Evolutionary conservation across 2,329 filamentous ascomycete genomes (phyloP), one percentile per base, ranked within the genome.

Genomic region (Penicillium expansum): DNA sequence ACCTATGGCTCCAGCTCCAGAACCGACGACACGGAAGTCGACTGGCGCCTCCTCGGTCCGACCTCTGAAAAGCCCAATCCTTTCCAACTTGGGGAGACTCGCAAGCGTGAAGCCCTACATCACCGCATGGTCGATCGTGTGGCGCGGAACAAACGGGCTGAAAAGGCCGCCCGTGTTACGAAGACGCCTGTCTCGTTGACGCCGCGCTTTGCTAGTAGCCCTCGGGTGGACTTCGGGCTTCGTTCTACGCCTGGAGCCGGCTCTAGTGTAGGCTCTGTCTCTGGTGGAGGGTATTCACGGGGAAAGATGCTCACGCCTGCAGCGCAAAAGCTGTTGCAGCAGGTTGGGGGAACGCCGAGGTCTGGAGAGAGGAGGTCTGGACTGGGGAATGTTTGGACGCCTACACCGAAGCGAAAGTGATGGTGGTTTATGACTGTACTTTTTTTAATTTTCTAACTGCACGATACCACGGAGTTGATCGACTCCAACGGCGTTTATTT

Each of bases 51-150:
- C 62, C 65, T 77, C 33, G 78, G 80, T n/a, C 63, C 67, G 30
- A 67, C 62, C 50, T 76, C 79, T 51, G 69, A 71, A 32, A 84
- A 83, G 1, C 86, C 86, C 0, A 95, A 89, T 62, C 92, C 91
- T 0, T 97, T 97, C 74, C 86, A 85, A 56, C 83, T 97, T 45
- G 82, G 86, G 61, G 86, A 91, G 53, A 86, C 88, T 52, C 86
- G 90, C 52, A 85, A 83, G 60, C 82, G 93, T 37, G 94, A 97
- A 76, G 86, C 85, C 35, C 77, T 97, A 29, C 92, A 95, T 72
- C 86, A 93, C 67, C 85, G 87, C 35, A 91, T 97, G 82, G 92
- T 97, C 2, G 92, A 96, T 60, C 85, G 85, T 50, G 90, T 90
- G 22, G 85, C 89, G 13, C 85, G 86, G 66, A 88, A 83, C 3